phyloP scores from a whole-genome alignment of 306 rosid genomes.

The Hippophae gyantsensis region DNA sequence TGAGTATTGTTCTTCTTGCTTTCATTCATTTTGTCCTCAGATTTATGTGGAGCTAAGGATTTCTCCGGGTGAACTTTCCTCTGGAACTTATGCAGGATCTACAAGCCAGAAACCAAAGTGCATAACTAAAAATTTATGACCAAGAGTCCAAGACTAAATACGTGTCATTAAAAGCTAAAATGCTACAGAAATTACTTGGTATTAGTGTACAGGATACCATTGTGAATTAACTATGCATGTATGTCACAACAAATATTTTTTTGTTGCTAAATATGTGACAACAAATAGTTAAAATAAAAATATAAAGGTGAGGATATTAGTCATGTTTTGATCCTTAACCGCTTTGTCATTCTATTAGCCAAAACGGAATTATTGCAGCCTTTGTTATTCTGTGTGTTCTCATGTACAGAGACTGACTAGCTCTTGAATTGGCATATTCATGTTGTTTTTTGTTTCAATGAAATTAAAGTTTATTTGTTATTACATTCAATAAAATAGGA shows the following conservation, averaged over 20 bases:
- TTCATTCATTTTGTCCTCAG: conserved; percentile 41
- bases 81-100: conserved; percentile 83
- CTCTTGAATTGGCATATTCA: no score
- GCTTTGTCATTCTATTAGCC: not conserved
- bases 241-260: not conserved
- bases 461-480: not conserved
- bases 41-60: conserved; percentile 28
- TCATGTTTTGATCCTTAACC: not conserved
- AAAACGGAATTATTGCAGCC: not conserved
- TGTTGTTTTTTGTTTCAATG: not conserved
- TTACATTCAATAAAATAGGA: not conserved
- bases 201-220: not conserved
- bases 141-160: not conserved
- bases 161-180: not conserved
- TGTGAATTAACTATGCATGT: not conserved
- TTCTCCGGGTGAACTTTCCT: conserved; percentile 84
- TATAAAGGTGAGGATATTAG: not conserved
- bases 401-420: not conserved
- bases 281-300: not conserved
- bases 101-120: conserved; percentile 26
- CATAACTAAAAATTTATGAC: conserved; percentile 13
- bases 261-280: no score
- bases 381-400: not conserved
- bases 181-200: not conserved
- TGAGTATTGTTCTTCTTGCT: conserved; percentile 36